These are phyloP conservation scores for Tardiomyces digboiensis DNA, from an alignment of 1,139 yeast genomes.

Conservation along the genomic window DNA sequence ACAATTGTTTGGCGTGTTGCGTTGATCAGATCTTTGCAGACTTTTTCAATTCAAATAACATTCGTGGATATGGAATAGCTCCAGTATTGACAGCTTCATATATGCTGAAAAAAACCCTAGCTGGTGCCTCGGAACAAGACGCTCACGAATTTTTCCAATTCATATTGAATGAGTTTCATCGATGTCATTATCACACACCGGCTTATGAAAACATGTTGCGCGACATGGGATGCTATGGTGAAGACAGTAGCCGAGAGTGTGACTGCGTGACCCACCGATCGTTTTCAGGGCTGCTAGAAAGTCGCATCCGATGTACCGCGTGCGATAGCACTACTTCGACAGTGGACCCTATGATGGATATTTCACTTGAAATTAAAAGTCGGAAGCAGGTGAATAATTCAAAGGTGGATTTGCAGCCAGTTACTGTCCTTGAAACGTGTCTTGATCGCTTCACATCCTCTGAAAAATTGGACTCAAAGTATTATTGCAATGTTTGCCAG, in stretches of 20 bases:
- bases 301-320: slow-evolving; percentile 62
- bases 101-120: slow-evolving; percentile 72
- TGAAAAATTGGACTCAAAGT: slow-evolving; percentile 68
- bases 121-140: slow-evolving; percentile 95
- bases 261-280: slow-evolving; percentile 74
- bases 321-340: slow-evolving; percentile 62
- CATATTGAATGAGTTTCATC: slow-evolving; percentile 72
- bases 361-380: slow-evolving; percentile 53
- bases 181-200: slow-evolving; percentile 14
- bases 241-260: slow-evolving; percentile 33
- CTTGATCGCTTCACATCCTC: slow-evolving; percentile 64
- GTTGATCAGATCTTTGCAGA: slow-evolving; percentile 65
- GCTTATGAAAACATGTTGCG: slow-evolving; percentile 2
- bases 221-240: slow-evolving; percentile 6
- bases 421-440: slow-evolving; percentile 44
- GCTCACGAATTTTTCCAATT: slow-evolving; percentile 98
- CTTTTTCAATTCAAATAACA: slow-evolving; percentile 44
- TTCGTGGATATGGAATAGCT: slow-evolving; percentile 68
- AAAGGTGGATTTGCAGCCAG: neutral
- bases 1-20: slow-evolving; percentile 74
- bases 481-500: slow-evolving; percentile 59
- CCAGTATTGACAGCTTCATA: slow-evolving; percentile 70
- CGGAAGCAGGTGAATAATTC: neutral
- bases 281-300: slow-evolving; percentile 64
- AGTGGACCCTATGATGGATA: slow-evolving; percentile 83